phyloP scores from a whole-genome alignment of 106 monocot species.

The Dendrobium officinale region DNA sequence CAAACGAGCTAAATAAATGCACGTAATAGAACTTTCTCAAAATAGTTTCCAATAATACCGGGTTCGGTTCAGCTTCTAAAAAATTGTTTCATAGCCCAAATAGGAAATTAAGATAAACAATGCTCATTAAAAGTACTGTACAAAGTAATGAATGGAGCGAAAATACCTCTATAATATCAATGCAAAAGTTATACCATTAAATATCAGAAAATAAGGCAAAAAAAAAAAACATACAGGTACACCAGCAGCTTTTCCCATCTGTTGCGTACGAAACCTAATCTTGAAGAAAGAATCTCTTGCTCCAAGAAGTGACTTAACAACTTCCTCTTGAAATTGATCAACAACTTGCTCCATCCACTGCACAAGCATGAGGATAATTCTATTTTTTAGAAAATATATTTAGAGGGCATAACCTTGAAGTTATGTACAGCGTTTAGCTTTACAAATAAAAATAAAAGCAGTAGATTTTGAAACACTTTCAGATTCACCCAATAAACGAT shows the following conservation, averaged over 20 bases:
- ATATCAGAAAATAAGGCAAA: neutral
- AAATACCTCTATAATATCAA: neutral
- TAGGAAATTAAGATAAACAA: neutral
- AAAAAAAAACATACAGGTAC: conserved; percentile 56
- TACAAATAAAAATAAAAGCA: neutral
- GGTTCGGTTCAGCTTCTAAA: too few relatives aligned
- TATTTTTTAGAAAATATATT: neutral
- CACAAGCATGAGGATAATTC: neutral
- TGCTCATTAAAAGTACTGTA: neutral
- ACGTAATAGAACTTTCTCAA: too few relatives aligned
- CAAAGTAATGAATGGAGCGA: neutral
- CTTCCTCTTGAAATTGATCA: conserved; percentile 36
- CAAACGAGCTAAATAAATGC: too few relatives aligned
- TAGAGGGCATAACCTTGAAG: neutral
- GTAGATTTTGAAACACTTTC: neutral
- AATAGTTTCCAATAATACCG: too few relatives aligned
- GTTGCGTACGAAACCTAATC: conserved; percentile 70
- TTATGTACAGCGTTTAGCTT: neutral
- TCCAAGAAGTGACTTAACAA: conserved; percentile 56
- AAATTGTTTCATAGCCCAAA: too few relatives aligned
- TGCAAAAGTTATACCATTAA: neutral
- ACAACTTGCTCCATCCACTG: conserved; percentile 69
- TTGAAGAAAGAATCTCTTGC: conserved; percentile 72
- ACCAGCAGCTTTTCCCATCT: conserved; percentile 80
- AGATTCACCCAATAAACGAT: neutral